These are phyloP conservation scores for Chytriomyces sp. DNA, from an alignment of 192 early-diverging fungal genomes.

Conservation along the genomic window DNA sequence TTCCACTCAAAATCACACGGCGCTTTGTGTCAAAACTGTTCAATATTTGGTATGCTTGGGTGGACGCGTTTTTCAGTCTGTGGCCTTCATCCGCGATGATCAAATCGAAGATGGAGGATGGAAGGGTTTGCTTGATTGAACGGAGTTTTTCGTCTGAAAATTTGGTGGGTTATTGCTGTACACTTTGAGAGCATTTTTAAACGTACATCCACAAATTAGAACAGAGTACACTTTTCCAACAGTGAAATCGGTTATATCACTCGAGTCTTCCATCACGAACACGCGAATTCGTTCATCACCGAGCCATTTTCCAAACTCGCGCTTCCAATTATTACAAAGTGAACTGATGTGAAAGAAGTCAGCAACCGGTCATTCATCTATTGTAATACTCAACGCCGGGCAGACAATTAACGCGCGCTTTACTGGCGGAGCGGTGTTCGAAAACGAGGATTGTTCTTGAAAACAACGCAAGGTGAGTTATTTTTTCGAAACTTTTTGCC, in stretches of 20 bases:
- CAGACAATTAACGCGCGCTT: constrained; percentile 52
- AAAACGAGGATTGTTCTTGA: not conserved
- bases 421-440: not conserved
- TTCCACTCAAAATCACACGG: constrained; percentile 57
- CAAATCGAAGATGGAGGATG: constrained; percentile 40
- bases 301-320: constrained; percentile 63
- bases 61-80: constrained; percentile 49
- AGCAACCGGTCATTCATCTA: not conserved
- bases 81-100: constrained; percentile 58
- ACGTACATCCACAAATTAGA: constrained; percentile 34
- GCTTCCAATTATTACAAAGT: constrained; percentile 56
- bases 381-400: constrained; percentile 40
- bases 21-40: constrained; percentile 25
- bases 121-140: constrained; percentile 17
- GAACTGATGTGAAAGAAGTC: not conserved
- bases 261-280: constrained; percentile 1
- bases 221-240: constrained; percentile 31
- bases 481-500: not conserved
- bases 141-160: constrained; percentile 37
- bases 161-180: not conserved
- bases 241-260: constrained; percentile 12
- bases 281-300: constrained; percentile 50
- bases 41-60: constrained; percentile 40
- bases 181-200: not conserved
- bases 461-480: not conserved